Base-by-base conservation (phyloP, 768 basidiomycete genomes). In the Suillus placidus region DNA sequence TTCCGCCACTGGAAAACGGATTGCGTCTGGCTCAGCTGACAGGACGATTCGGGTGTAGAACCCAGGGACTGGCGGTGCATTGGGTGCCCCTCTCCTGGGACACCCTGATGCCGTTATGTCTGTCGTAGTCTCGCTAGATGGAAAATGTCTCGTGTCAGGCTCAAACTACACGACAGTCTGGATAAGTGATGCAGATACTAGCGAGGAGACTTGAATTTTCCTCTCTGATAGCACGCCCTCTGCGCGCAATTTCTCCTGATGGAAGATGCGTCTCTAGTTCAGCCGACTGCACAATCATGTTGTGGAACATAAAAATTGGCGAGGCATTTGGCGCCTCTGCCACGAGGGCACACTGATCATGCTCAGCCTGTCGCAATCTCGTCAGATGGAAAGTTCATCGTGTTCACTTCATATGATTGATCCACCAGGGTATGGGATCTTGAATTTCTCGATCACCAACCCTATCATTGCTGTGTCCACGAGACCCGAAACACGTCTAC, bases 311-410 rank as follows among this genome's bases (percentile, higher is more conserved):
- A 20, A 0, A 43, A 20, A 40, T 6, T 14, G 40, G 40, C 26
- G 26, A 38, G 38, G 38, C 13, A 3, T 42, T 42, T 14, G 40
- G 40, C 16, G 6, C 14, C 16, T 16, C 40, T 42, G n/a, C 40
- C 14, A 0, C 4, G 20, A 45, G 4, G 4, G 10, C 45, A 45
- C 9, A n/a, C 45, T 45, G 37, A 12, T 42, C 40, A 16, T 13
- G 64, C 72, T 55, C 80, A 78, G 10, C 78, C 75, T 60, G 80
- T 83, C 66, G 69, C 75, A 69, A 77, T 83, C 62, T 73, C 69
- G 13, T 26, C 23, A 20, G 13, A 26, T 49, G 13, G 12, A 49
- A 49, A 14, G 2, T 23, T 26, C 23, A 60, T n/a, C 12, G 35
- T 60, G 58, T 60, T n/a, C 23, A 10, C 16, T 30, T 60, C n/a